phyloP scores from a whole-genome alignment of 1,284 basidiomycete genomes.

The Tilletia horrida region DNA sequence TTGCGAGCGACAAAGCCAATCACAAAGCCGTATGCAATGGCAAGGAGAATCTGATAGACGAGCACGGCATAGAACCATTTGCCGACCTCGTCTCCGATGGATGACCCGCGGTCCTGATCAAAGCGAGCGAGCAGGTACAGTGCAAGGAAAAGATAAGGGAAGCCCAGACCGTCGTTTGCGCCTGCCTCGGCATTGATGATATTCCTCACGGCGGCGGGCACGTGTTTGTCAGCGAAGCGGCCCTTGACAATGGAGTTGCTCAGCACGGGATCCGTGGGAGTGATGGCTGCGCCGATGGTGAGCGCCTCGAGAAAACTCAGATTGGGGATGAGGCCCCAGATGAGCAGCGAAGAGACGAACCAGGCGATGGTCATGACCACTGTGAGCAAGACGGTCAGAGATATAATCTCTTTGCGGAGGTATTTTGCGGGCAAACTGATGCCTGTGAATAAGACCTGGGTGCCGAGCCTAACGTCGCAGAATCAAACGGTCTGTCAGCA shows the following conservation, averaged over 20 bases:
- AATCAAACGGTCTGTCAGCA: not conserved
- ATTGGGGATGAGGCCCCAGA: slow-evolving; percentile 53
- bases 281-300: slow-evolving; percentile 55
- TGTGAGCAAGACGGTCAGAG: slow-evolving; percentile 52
- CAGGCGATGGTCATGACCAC: slow-evolving; percentile 57
- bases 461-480: slow-evolving; percentile 29
- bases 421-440: slow-evolving; percentile 56
- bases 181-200: slow-evolving; percentile 56
- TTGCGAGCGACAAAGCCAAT: slow-evolving; percentile 56
- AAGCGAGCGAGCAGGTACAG: slow-evolving; percentile 51
- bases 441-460: slow-evolving; percentile 56
- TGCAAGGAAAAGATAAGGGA: slow-evolving; percentile 52
- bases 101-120: slow-evolving; percentile 34
- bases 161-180: slow-evolving; percentile 57
- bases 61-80: slow-evolving; percentile 56
- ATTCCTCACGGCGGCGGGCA: slow-evolving; percentile 55
- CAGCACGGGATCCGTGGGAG: slow-evolving; percentile 57
- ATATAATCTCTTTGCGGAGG: slow-evolving; percentile 46
- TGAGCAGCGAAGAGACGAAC: slow-evolving; percentile 54
- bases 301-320: slow-evolving; percentile 56
- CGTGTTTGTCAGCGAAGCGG: slow-evolving; percentile 56
- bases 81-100: slow-evolving; percentile 48
- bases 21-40: slow-evolving; percentile 52
- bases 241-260: slow-evolving; percentile 55
- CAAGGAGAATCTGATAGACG: slow-evolving; percentile 56